Evolutionary conservation across 352 stramenopile species (phyloP).

Genomic region (Pythium oligandrum): DNA sequence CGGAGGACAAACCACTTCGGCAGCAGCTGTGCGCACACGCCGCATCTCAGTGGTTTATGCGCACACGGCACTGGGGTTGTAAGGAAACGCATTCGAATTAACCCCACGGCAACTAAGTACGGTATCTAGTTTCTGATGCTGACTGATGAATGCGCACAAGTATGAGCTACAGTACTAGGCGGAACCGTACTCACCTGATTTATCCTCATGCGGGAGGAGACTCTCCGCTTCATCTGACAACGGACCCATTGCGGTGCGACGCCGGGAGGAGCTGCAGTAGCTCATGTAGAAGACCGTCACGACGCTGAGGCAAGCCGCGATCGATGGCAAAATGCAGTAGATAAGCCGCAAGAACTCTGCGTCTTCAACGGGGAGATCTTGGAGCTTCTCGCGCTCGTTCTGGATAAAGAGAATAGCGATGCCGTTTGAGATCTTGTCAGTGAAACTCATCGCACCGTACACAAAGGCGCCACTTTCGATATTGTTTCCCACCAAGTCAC

Average conservation of each 20-base stretch:
- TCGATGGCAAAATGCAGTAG: slow-evolving; percentile 63
- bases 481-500: slow-evolving; percentile 77
- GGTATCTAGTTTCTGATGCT: no score
- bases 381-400: slow-evolving; percentile 70
- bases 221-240: slow-evolving; percentile 24
- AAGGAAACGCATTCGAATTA: no score
- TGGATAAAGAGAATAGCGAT: slow-evolving; percentile 79
- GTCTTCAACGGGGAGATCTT: slow-evolving; percentile 46
- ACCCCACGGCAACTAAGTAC: no score
- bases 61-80: no score
- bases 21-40: no score
- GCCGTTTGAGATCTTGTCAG: slow-evolving; percentile 85
- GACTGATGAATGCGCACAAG: no score
- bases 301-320: slow-evolving; percentile 53
- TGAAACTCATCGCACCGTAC: slow-evolving; percentile 86
- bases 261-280: slow-evolving; percentile 42
- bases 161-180: slow-evolving; percentile 1
- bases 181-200: slow-evolving; percentile 14
- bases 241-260: slow-evolving; percentile 4
- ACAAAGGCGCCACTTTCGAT: slow-evolving; percentile 82
- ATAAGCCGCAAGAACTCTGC: slow-evolving; percentile 68
- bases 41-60: no score
- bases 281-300: slow-evolving; percentile 73
- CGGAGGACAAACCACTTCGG: no score
- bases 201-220: slow-evolving; percentile 16